These are phyloP conservation scores for Alternaria sp. DNA, from an alignment of 2,329 filamentous ascomycete species.

Conservation along the genomic window DNA sequence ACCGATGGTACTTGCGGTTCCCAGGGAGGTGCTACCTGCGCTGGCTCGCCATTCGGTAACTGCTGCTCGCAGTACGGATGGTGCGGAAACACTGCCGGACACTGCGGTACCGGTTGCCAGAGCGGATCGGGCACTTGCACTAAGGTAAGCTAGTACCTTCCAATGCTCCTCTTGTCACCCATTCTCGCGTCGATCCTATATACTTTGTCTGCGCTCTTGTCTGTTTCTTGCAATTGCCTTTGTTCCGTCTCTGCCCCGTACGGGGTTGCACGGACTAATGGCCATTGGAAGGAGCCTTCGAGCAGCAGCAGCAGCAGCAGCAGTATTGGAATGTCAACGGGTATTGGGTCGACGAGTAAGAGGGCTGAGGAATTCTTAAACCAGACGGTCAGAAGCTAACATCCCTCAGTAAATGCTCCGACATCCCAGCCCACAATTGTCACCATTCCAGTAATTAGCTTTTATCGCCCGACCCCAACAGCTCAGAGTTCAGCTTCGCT, in stretches of 20 bases:
- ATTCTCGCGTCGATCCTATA: slow-evolving; percentile 26
- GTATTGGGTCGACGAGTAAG: slow-evolving; percentile 19
- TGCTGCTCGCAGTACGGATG: not conserved
- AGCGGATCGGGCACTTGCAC: slow-evolving; percentile 15
- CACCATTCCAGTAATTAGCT: slow-evolving; percentile 5
- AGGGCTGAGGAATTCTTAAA: not conserved
- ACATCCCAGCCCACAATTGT: slow-evolving; percentile 21
- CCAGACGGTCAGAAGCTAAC: not conserved
- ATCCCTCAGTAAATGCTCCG: not conserved
- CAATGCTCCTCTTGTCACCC: slow-evolving; percentile 19
- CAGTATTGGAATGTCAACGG: slow-evolving; percentile 16
- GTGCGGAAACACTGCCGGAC: not conserved
- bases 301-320: slow-evolving; percentile 12
- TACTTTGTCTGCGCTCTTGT: slow-evolving; percentile 17
- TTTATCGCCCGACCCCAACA: not conserved
- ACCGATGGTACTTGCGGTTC: not conserved
- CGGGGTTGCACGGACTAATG: slow-evolving; percentile 38
- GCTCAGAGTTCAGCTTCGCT: not conserved
- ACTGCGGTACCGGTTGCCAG: not conserved
- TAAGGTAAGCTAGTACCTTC: slow-evolving; percentile 33
- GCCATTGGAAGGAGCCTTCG: slow-evolving; percentile 20
- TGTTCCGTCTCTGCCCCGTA: slow-evolving; percentile 21
- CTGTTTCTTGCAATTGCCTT: slow-evolving; percentile 12
- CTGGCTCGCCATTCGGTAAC: not conserved
- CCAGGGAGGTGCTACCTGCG: not conserved